Conservation (phyloP, 768 basidiomycete species). For the Chalciporus piperatus region DNA sequence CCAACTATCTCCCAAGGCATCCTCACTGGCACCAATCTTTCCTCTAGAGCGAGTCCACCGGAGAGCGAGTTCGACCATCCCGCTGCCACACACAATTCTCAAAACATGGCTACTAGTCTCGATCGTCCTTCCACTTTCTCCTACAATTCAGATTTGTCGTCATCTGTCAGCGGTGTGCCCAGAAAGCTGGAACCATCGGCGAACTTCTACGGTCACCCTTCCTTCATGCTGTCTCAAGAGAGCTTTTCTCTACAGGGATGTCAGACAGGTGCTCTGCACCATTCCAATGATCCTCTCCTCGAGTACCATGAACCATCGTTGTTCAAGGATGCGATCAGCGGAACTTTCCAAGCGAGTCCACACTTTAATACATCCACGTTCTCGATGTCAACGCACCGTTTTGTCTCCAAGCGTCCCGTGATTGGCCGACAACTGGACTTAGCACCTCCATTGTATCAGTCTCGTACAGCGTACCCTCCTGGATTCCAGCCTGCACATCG, state of each 20-base stretch:
- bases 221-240: conserved; percentile 5
- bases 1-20: conserved; percentile 10
- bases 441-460: conserved; percentile 5
- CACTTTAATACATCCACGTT: conserved; percentile 13
- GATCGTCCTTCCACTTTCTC: conserved; percentile 6
- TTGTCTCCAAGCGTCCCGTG: conserved; percentile 29
- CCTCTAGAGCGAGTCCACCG: conserved; percentile 8
- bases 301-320: conserved; percentile 11
- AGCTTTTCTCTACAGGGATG: conserved; percentile 10
- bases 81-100: background rate
- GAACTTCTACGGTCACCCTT: conserved; percentile 5
- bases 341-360: conserved; percentile 10
- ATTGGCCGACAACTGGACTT: conserved; percentile 20
- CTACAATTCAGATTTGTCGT: conserved; percentile 2
- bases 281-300: conserved; percentile 9
- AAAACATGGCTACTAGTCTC: background rate
- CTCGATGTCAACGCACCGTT: conserved; percentile 33
- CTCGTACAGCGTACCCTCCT: conserved; percentile 9
- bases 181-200: conserved; percentile 4
- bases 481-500: conserved; percentile 17
- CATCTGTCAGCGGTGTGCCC: background rate
- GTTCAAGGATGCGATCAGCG: conserved; percentile 14
- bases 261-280: background rate
- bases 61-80: conserved; percentile 13
- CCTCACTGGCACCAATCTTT: conserved; percentile 2